Percentiles rank a stretch among this genome's conserved stretches.
These are phyloP conservation scores for Fusarium ambrosium DNA, from an alignment of 2,329 filamentous ascomycete genomes.

Conservation along the genomic window DNA sequence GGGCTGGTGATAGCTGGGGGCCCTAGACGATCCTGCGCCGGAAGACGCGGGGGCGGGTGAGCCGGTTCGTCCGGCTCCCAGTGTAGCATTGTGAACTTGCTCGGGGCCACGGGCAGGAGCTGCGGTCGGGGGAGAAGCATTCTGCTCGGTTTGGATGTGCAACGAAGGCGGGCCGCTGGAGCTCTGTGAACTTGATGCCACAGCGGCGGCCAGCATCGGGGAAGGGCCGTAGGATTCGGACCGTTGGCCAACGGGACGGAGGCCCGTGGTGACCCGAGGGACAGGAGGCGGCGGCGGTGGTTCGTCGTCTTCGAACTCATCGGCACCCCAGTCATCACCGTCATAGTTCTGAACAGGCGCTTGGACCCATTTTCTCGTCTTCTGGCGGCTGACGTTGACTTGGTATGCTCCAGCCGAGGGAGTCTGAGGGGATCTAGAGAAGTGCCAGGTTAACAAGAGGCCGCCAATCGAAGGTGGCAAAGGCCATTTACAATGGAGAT, in stretches of 20 bases:
- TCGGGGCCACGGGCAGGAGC: constrained; percentile 23
- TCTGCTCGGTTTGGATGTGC: constrained; percentile 43
- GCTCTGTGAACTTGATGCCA: constrained; percentile 43
- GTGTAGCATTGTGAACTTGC: constrained; percentile 28
- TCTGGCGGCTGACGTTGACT: constrained; percentile 87
- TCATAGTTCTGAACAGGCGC: constrained; percentile 90
- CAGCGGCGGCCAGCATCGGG: constrained; percentile 43
- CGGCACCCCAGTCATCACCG: constrained; percentile 91
- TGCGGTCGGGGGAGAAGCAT: constrained; percentile 2
- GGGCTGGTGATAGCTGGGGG: constrained; percentile 33
- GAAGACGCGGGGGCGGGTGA: constrained; percentile 39
- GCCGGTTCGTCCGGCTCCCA: constrained; percentile 28
- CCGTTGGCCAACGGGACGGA: constrained; percentile 50
- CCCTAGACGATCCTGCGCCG: constrained; percentile 29
- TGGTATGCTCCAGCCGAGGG: constrained; percentile 69
- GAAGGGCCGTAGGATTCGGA: constrained; percentile 46
- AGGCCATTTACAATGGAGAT: constrained; percentile 44
- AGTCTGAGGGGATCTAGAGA: constrained; percentile 49
- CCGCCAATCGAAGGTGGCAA: not conserved
- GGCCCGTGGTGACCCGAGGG: constrained; percentile 44
- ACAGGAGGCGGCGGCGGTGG: constrained; percentile 56
- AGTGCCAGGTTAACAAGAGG: constrained; percentile 24
- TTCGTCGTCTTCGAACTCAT: constrained; percentile 72
- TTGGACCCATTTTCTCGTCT: constrained; percentile 96
- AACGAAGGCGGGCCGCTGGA: constrained; percentile 46